Conservation (phyloP, 306 rosid genomes). For the Potentilla sterilis region DNA sequence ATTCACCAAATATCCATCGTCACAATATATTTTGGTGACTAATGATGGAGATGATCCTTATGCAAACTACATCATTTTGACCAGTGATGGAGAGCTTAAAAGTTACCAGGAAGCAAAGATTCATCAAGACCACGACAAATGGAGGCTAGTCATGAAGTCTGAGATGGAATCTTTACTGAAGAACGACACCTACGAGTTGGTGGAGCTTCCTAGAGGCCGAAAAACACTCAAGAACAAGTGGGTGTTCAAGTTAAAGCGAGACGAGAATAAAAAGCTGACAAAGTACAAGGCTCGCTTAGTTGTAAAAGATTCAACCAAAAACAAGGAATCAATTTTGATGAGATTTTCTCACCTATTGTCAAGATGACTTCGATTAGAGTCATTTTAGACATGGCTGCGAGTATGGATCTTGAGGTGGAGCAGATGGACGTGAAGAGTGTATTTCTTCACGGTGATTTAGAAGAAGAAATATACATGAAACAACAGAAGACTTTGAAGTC, state of each 20-base stretch:
- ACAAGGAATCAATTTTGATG: not conserved
- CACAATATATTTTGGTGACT: too few species aligned
- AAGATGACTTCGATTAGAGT: too few species aligned
- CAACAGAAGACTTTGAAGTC: too few species aligned
- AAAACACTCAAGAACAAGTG: not conserved
- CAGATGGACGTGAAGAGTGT: too few species aligned
- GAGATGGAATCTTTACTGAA: not conserved
- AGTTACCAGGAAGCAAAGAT: not conserved
- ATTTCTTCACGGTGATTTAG: too few species aligned
- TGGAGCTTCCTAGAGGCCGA: not conserved
- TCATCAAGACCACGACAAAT: not conserved
- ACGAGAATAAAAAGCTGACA: not conserved
- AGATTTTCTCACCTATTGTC: not conserved
- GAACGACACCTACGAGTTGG: not conserved
- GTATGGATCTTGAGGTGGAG: too few species aligned
- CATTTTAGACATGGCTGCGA: too few species aligned
- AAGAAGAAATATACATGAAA: too few species aligned
- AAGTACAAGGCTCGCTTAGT: not conserved
- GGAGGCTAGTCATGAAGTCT: not conserved
- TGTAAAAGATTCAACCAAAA: not conserved
- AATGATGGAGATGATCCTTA: too few species aligned
- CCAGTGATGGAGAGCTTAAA: not conserved
- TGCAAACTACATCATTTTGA: too few species aligned
- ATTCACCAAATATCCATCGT: too few species aligned
- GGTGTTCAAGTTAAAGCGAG: slow-evolving; percentile 3